Percentiles rank a stretch among this genome's conserved stretches.
Conservation (phyloP, 768 basidiomycete genomes). For the Tricholomella constricta region DNA sequence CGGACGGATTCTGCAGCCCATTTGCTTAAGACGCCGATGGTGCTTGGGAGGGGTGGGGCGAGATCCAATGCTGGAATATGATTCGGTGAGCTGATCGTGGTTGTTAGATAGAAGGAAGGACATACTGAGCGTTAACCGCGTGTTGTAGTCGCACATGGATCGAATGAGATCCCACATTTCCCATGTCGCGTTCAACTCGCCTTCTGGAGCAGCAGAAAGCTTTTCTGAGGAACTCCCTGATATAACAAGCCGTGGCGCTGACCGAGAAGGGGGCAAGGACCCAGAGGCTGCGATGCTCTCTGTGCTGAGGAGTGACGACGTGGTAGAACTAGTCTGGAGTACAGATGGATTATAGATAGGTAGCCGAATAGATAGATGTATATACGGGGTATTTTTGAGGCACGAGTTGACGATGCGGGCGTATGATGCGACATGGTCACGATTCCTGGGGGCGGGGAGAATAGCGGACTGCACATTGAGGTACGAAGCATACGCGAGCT, state of each 20-base stretch:
- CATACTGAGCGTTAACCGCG: slow-evolving; percentile 72
- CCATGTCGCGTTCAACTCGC: slow-evolving; percentile 79
- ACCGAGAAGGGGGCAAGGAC: slow-evolving; percentile 16
- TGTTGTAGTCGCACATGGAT: slow-evolving; percentile 83
- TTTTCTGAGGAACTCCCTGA: slow-evolving; percentile 33
- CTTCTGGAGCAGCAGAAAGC: slow-evolving; percentile 45
- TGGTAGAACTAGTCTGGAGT: slow-evolving; percentile 42
- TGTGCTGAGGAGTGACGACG: slow-evolving; percentile 21
- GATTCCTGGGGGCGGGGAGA: slow-evolving; percentile 84
- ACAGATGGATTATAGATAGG: slow-evolving; percentile 79
- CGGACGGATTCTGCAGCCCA: slow-evolving; percentile 96
- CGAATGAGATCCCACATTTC: slow-evolving; percentile 99
- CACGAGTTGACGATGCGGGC: slow-evolving; percentile 87
- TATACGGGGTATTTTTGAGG: slow-evolving; percentile 67
- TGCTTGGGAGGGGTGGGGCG: slow-evolving; percentile 82
- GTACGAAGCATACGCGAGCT: slow-evolving; percentile 91
- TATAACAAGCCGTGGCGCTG: slow-evolving; percentile 38
- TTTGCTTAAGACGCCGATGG: slow-evolving; percentile 72
- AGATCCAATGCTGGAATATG: slow-evolving; percentile 79
- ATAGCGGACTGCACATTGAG: slow-evolving; percentile 84
- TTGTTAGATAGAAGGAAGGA: slow-evolving; percentile 7
- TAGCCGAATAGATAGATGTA: slow-evolving; percentile 80
- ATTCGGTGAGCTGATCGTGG: slow-evolving; percentile 2
- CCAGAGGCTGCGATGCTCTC: slow-evolving; percentile 3
- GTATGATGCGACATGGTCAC: slow-evolving; percentile 86